Base-by-base conservation (phyloP, 192 early-diverging fungal species). In the Chytriomyces confervae region DNA sequence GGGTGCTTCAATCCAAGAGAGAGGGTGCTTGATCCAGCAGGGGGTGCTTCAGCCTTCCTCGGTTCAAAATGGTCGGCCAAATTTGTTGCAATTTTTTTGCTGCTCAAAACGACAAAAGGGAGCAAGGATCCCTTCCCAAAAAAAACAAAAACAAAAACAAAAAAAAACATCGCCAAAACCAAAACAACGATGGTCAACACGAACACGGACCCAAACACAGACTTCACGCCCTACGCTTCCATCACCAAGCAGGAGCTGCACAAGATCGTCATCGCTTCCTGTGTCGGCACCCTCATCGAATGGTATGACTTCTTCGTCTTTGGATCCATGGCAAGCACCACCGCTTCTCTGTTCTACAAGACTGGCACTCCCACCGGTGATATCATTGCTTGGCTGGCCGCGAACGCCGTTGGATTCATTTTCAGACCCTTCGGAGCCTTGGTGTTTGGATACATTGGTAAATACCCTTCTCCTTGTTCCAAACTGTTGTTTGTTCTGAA, bases 271-370 rank as follows among this genome's bases (percentile, higher is more conserved):
- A 36, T 65, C 36, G 64, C 64, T 3, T 20, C 64, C 23, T 27
- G 64, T 3, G 64, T 27, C 1, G 64, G 64, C 13, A 65, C 64
- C 1, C 36, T 65, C 11, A 65, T 65, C 3, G 64, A 77, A 53
- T 77, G 79, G 79, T 80, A 80, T 49, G 79, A 80, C 60, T 80
- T 80, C 57, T 80, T 80, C 72, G 70, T 80, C 7, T 80, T 80
- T 79, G 79, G 78, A 20, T 69, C 75, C 7, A 60, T 80, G 11
- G 72, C 57, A 13, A 10, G 72, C 20, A 80, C 79, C 7, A 73
- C 50, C 11, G 36, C 71, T 11, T 61, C 79, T 0, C 18, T 16
- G 24, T 80, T 80, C 50, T 80, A 80, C 49, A 53, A 72, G 24
- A 68, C 75, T 6, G 70, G 53, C 2, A 80, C 80, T 9, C 45